Evolutionary conservation across 495 filamentous ascomycete species (phyloP), one percentile per base, ranked within the genome.

Genomic region (Margaritispora aquatica): DNA sequence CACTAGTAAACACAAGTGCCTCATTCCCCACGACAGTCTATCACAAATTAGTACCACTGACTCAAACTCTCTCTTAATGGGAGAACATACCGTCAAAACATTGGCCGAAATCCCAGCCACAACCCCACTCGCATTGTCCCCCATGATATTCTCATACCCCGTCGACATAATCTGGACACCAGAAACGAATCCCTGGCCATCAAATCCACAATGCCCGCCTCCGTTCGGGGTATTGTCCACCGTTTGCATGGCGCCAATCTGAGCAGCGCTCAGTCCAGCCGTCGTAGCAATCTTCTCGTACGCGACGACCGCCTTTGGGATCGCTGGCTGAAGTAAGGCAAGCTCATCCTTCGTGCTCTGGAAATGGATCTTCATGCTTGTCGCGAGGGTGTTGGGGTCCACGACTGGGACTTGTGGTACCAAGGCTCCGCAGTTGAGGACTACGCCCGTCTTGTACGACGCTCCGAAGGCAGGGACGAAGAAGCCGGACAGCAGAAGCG

Each of bases 201-300:
- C 77, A 57, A 80, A 79, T 55, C 75, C 76, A 65, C 77, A 80
- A 66, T 79, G 77, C 0, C 77, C 77, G 5, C 76, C 61, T 46
- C 52, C 61, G 52, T 50, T 53, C 1, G 76, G 77, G 15, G 69
- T 70, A 62, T 79, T 78, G 51, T 80, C 75, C 2, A 77, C 75
- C 0, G 76, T 79, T 69, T 78, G 75, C 49, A 77, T 54, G 7
- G 69, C 66, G 24, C 72, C 73, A 61, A 78, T 70, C 57, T 75
- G 57, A 13, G 46, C 58, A 0, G 66, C 64, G 21, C 58, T 59
- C 46, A 80, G 47, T 0, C 77, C 77, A 20, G 65, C 67, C 1
- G 38, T 60, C 0, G 66, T 46, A 4, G 70, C 76, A 19, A 76
- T 49, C 46, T 69, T 60, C 66, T 78, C 75, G 63, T 75, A 80